Evolutionary conservation across 306 rosid species (phyloP).

Genomic region (Astragalus glycyphyllos): DNA sequence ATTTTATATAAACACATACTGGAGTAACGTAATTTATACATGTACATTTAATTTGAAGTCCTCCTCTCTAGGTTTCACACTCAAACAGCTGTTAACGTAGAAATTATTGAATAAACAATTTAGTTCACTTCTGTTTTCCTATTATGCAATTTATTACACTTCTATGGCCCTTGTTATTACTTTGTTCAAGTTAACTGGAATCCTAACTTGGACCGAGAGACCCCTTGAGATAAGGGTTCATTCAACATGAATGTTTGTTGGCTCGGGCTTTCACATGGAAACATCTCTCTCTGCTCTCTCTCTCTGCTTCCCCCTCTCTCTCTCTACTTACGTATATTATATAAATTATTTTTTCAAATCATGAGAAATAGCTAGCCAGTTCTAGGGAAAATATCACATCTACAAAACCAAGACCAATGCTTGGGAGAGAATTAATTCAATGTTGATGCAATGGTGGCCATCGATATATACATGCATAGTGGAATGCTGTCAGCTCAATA

Average conservation of each 20-base stretch:
- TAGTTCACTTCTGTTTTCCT: conserved; percentile 9
- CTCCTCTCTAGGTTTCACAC: conserved; percentile 31
- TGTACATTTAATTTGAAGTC: conserved; percentile 6
- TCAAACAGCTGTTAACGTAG: conserved; percentile 41
- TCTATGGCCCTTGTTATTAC: too few relatives aligned
- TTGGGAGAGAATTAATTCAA: background rate
- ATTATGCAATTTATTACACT: too few relatives aligned
- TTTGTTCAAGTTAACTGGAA: conserved; percentile 33
- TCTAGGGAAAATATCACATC: background rate
- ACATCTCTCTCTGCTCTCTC: conserved; percentile 39
- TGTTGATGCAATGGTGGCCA: background rate
- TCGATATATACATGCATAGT: background rate
- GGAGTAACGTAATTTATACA: conserved; percentile 38
- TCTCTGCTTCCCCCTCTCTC: too few relatives aligned
- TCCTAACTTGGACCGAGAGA: conserved; percentile 59
- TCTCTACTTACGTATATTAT: background rate
- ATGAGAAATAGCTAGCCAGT: background rate
- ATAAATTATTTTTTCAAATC: conserved; percentile 31
- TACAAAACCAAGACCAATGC: conserved; percentile 19
- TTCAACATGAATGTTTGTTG: conserved; percentile 82
- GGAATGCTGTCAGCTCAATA: background rate
- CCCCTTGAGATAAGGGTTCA: conserved; percentile 58
- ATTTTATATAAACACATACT: conserved; percentile 2
- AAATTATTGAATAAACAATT: background rate
- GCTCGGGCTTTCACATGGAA: conserved; percentile 65